Evolutionary conservation across 345 rosid genomes (phyloP).

Genomic region (Linum trigynum): DNA sequence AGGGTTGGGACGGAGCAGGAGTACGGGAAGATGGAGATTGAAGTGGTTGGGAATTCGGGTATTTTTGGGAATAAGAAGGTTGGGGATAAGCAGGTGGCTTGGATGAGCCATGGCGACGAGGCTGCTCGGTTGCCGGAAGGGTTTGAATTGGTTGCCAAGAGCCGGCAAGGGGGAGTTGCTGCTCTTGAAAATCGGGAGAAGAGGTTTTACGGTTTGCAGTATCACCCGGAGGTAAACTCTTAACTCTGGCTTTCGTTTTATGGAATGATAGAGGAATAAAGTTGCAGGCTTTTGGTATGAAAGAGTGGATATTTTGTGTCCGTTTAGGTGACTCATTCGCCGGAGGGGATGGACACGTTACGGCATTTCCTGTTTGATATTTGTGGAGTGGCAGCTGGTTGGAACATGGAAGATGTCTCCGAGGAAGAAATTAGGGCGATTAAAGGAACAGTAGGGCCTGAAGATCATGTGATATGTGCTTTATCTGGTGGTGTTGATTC

Average conservation of each 20-base stretch:
- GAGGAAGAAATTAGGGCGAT: conserved; percentile 84
- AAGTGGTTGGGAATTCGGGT: conserved; percentile 40
- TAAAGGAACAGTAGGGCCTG: conserved; percentile 51
- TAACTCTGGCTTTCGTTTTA: background rate
- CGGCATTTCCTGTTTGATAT: conserved; percentile 62
- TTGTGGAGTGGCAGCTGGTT: conserved; percentile 63
- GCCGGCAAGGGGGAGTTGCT: conserved; percentile 74
- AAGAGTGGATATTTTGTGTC: conserved; percentile 10
- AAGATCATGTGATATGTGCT: conserved; percentile 90
- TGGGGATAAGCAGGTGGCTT: conserved; percentile 71
- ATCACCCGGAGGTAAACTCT: conserved; percentile 76
- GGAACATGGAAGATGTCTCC: conserved; percentile 88
- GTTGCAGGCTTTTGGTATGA: background rate
- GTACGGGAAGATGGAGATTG: conserved; percentile 94
- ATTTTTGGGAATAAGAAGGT: conserved; percentile 50
- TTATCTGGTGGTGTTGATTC: conserved; percentile 98
- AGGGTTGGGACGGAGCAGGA: conserved; percentile 70
- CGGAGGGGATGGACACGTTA: conserved; percentile 87
- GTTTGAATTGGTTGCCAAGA: conserved; percentile 64
- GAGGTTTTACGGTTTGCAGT: conserved; percentile 83
- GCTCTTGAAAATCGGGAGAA: conserved; percentile 50
- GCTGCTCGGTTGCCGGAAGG: conserved; percentile 59
- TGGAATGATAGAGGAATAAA: background rate
- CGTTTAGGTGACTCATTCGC: conserved; percentile 80
- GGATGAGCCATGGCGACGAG: conserved; percentile 99